phyloP scores from a whole-genome alignment of 1,284 basidiomycete species.

The Apiotrichum veenhuisii region DNA sequence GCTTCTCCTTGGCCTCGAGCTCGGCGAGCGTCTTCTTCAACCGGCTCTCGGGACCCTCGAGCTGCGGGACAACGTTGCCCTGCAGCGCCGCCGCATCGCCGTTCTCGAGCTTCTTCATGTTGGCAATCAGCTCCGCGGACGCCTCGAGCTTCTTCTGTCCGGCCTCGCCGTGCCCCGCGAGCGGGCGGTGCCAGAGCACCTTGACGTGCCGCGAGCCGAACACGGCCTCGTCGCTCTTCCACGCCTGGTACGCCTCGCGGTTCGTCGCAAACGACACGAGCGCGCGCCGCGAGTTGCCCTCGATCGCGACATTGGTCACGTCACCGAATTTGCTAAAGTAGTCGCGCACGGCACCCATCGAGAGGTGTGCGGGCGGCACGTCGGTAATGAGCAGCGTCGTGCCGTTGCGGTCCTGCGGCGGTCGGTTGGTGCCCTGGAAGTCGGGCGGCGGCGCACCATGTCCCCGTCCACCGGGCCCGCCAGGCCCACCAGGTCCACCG shows the following conservation, averaged over 20 bases:
- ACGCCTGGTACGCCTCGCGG: slow-evolving; percentile 78
- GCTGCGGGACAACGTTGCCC: slow-evolving; percentile 26
- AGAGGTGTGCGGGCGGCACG: slow-evolving; percentile 78
- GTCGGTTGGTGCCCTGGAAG: slow-evolving; percentile 26
- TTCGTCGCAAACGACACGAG: slow-evolving; percentile 84
- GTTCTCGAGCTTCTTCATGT: slow-evolving; percentile 51
- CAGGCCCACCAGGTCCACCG: slow-evolving; percentile 9
- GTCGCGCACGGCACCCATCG: slow-evolving; percentile 70
- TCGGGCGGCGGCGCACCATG: slow-evolving; percentile 1
- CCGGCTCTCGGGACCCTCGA: slow-evolving; percentile 35
- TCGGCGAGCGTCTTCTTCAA: slow-evolving; percentile 39
- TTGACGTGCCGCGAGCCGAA: slow-evolving; percentile 94
- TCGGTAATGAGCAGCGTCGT: slow-evolving; percentile 92
- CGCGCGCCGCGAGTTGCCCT: slow-evolving; percentile 67
- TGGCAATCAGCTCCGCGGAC: slow-evolving; percentile 66
- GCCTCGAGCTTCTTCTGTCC: slow-evolving; percentile 73
- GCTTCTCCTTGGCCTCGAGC: slow-evolving; percentile 57
- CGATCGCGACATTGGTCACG: slow-evolving; percentile 88
- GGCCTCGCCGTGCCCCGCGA: slow-evolving; percentile 75
- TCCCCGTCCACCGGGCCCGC: slow-evolving; percentile 7
- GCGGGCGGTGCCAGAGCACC: slow-evolving; percentile 85
- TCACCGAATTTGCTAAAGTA: slow-evolving; percentile 92
- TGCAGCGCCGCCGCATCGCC: slow-evolving; percentile 26
- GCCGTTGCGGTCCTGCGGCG: slow-evolving; percentile 57
- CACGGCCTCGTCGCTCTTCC: slow-evolving; percentile 88